These are phyloP conservation scores for Stachybotrys elegans DNA, from an alignment of 2,329 filamentous ascomycete genomes.

Conservation along the genomic window DNA sequence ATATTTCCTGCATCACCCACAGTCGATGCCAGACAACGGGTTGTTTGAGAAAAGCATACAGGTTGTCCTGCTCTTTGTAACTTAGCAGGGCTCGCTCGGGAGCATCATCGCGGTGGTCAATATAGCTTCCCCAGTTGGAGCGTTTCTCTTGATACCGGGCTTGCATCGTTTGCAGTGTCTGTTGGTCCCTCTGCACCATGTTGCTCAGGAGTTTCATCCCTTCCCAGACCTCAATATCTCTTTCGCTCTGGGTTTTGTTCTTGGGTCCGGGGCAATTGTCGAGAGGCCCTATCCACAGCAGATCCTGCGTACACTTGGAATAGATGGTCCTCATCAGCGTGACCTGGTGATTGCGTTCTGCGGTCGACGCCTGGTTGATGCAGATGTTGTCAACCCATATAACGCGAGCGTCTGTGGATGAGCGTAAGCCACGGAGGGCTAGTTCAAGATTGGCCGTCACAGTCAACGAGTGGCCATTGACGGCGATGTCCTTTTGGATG, in stretches of 20 bases:
- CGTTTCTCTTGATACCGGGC: no score
- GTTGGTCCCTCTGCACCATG: no score
- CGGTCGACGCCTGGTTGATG: no score
- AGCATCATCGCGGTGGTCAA: not conserved
- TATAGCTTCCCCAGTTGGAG: no score
- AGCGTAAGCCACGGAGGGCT: not conserved
- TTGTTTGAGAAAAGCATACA: not conserved
- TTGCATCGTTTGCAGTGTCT: no score
- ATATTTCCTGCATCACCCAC: not conserved
- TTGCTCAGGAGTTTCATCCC: not conserved
- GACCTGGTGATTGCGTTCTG: constrained; percentile 4
- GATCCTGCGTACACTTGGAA: not conserved
- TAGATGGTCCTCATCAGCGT: constrained; percentile 8
- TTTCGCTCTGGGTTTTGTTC: not conserved
- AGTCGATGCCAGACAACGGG: not conserved
- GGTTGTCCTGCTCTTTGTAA: not conserved
- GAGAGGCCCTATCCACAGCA: not conserved
- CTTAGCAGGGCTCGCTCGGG: not conserved
- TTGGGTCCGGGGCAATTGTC: not conserved
- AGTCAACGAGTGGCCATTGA: not conserved
- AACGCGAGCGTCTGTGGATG: not conserved
- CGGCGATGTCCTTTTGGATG: no score
- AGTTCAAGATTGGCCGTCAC: not conserved
- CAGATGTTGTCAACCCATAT: constrained; percentile 14
- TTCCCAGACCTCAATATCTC: not conserved